A percentile compares a stretch with the other conserved stretches of the same genome.
These are phyloP conservation scores for Patellifolia procumbens DNA, from an alignment of 179 eudicot genomes.

Conservation along the genomic window DNA sequence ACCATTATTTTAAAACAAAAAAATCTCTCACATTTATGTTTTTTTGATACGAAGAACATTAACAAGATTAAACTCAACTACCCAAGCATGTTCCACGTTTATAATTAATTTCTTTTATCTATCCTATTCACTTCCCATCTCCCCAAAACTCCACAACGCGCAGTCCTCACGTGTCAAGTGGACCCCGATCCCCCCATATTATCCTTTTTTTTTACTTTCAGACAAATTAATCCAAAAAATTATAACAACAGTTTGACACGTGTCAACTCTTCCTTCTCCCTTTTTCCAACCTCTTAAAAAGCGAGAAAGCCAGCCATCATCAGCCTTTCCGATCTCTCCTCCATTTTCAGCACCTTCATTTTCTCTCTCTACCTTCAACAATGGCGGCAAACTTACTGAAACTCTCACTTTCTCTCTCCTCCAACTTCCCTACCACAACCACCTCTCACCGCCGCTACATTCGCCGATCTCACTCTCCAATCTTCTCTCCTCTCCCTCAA, in stretches of 20 bases:
- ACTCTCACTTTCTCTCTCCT: conserved; percentile 35
- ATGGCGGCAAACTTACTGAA: conserved; percentile 46
- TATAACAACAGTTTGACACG: background rate
- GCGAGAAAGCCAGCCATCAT: background rate
- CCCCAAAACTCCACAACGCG: too few species aligned
- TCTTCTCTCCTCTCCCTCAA: conserved; percentile 21
- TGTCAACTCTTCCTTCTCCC: background rate
- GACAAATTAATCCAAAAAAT: conserved; percentile 2
- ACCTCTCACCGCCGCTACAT: conserved; percentile 21
- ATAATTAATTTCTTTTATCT: too few species aligned
- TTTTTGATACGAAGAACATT: too few species aligned
- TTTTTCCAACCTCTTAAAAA: background rate
- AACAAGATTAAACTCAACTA: too few species aligned
- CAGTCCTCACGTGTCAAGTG: too few species aligned
- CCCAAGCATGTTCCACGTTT: too few species aligned
- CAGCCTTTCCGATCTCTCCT: conserved; percentile 1
- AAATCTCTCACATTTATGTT: too few species aligned
- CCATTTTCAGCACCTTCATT: background rate
- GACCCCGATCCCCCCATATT: too few species aligned
- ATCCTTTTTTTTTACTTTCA: background rate
- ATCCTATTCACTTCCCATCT: too few species aligned
- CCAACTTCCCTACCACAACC: conserved; percentile 15
- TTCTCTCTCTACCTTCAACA: conserved; percentile 20
- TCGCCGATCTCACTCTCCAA: conserved; percentile 21
- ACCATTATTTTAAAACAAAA: too few species aligned